These are phyloP conservation scores for Agroathelia rolfsii DNA, from an alignment of 1,284 basidiomycete species.

Conservation along the genomic window DNA sequence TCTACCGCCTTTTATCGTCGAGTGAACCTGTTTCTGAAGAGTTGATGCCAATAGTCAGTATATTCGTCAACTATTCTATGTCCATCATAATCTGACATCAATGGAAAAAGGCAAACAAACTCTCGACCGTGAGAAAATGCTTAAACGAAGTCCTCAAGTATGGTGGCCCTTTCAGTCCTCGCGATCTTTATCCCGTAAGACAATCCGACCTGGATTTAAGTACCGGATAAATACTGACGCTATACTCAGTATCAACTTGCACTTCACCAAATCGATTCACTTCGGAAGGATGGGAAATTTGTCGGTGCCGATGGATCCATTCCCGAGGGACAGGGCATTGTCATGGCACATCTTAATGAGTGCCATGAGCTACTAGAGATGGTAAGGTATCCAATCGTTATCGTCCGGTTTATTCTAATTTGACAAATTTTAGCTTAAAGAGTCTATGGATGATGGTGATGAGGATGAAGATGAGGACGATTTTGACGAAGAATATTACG, in stretches of 20 bases:
- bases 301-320: conserved; percentile 74
- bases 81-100: conserved; percentile 4
- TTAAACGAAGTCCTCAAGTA: conserved; percentile 96
- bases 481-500: conserved; percentile 39
- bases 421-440: conserved; percentile 46
- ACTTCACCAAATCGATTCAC: conserved; percentile 88
- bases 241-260: conserved; percentile 79
- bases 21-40: conserved; percentile 99
- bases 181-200: conserved; percentile 89
- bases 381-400: conserved; percentile 32
- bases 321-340: conserved; percentile 94
- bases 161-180: conserved; percentile 90
- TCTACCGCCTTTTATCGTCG: conserved; percentile 91
- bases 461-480: conserved; percentile 45
- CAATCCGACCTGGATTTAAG: conserved; percentile 6
- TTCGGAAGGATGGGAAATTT: conserved; percentile 92
- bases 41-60: conserved; percentile 85
- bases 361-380: conserved; percentile 94
- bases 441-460: conserved; percentile 65
- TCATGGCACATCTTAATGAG: conserved; percentile 93
- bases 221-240: no score
- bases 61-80: conserved; percentile 7
- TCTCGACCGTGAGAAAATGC: conserved; percentile 92
- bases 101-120: conserved; percentile 75
- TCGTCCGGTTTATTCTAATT: conserved; percentile 1